Conservation (phyloP, 352 stramenopile genomes). For the Phytophthora cactorum region DNA sequence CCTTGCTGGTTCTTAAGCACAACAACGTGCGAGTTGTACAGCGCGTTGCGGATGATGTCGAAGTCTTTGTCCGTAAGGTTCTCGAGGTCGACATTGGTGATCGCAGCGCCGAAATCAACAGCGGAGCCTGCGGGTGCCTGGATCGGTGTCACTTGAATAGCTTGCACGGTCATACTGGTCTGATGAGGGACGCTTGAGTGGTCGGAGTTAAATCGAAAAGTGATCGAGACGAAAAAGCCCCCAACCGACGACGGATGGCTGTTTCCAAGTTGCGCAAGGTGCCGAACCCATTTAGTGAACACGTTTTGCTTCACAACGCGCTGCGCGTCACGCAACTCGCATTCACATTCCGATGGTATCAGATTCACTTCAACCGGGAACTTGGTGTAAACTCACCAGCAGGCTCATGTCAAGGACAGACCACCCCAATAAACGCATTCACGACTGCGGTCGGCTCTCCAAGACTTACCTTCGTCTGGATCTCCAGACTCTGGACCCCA, state of each 20-base stretch:
- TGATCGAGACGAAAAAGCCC: slow-evolving; percentile 1
- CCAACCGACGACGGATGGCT: slow-evolving; percentile 3
- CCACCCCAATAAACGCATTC: no score
- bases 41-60: slow-evolving; percentile 26
- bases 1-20: slow-evolving; percentile 39
- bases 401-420: neutral
- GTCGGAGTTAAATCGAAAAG: slow-evolving; percentile 15
- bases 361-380: neutral
- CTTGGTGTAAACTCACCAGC: neutral
- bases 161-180: slow-evolving; percentile 16
- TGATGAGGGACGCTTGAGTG: neutral
- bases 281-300: neutral
- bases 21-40: slow-evolving; percentile 39
- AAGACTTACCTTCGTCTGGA: no score
- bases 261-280: slow-evolving; percentile 5
- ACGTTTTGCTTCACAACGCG: slow-evolving; percentile 14
- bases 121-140: slow-evolving; percentile 18
- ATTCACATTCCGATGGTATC: slow-evolving; percentile 11
- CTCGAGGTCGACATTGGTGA: slow-evolving; percentile 36
- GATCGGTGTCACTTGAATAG: slow-evolving; percentile 29
- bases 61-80: slow-evolving; percentile 33
- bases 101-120: slow-evolving; percentile 31
- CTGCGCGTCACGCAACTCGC: slow-evolving; percentile 22
- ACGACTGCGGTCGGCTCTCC: no score
- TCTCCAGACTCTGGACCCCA: no score